A percentile compares a stretch with the other conserved stretches of the same genome.
phyloP scores from a whole-genome alignment of 345 rosid species.

The Linum usitatissimum region DNA sequence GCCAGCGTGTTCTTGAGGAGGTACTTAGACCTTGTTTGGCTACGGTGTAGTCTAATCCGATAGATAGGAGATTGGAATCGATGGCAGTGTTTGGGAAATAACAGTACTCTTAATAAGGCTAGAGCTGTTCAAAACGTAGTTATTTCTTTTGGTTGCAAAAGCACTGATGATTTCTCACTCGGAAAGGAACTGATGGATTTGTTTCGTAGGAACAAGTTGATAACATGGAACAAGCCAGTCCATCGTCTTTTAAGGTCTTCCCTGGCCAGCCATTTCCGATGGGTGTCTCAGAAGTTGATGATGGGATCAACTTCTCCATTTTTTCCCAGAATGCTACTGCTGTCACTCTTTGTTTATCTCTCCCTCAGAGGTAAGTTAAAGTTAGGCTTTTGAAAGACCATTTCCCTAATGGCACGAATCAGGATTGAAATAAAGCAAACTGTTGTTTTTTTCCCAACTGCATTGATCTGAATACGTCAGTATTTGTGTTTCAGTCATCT shows the following conservation, averaged over 20 bases:
- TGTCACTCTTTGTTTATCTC: constrained; percentile 66
- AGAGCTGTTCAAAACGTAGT: too few species aligned
- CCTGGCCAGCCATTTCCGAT: constrained; percentile 73
- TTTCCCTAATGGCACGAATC: too few species aligned
- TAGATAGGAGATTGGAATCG: too few species aligned
- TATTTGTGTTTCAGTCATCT: too few species aligned
- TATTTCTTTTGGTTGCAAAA: not conserved
- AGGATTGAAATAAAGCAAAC: too few species aligned
- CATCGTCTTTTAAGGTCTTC: constrained; percentile 31
- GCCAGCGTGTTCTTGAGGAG: constrained; percentile 60
- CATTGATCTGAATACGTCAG: too few species aligned
- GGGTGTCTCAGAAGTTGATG: constrained; percentile 66
- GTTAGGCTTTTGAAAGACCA: too few species aligned
- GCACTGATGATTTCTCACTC: too few species aligned
- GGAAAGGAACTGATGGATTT: not conserved
- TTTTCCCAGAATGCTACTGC: constrained; percentile 80
- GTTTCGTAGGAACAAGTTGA: constrained; percentile 43
- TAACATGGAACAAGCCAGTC: constrained; percentile 26
- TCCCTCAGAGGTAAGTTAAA: constrained; percentile 42
- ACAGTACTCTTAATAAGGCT: too few species aligned
- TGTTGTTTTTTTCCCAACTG: too few species aligned
- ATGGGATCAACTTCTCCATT: constrained; percentile 73
- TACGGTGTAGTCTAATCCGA: too few species aligned
- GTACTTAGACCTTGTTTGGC: not conserved
- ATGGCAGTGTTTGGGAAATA: too few species aligned